Evolutionary conservation across 176 grass and related monocot genomes (phyloP).

Genomic region (Raddia distichophylla): DNA sequence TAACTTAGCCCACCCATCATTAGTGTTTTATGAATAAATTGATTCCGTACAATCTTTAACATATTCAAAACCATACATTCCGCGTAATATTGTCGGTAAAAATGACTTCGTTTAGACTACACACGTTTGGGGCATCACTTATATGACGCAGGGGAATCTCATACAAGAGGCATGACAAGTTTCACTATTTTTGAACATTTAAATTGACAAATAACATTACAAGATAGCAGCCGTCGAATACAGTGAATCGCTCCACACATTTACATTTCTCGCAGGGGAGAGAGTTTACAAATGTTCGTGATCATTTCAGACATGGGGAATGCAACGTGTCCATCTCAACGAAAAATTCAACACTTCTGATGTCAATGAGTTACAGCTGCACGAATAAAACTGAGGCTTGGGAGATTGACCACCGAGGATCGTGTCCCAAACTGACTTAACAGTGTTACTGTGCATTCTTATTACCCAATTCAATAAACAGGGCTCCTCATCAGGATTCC

Average conservation of each 20-base stretch:
- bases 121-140: too few relatives aligned
- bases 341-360: conserved; percentile 23
- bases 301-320: not conserved
- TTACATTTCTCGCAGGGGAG: not conserved
- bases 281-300: not conserved
- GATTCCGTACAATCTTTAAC: too few relatives aligned
- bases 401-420: not conserved
- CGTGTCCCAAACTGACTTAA: conserved; percentile 30
- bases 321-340: not conserved
- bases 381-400: conserved; percentile 16
- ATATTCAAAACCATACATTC: too few relatives aligned
- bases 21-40: too few relatives aligned
- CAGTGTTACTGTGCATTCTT: conserved; percentile 25
- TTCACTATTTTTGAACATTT: not conserved
- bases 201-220: not conserved
- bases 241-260: not conserved
- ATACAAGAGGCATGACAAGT: not conserved
- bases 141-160: not conserved
- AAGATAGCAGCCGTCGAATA: not conserved
- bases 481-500: not conserved
- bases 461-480: conserved; percentile 48
- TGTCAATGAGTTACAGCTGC: conserved; percentile 4
- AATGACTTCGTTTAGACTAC: too few relatives aligned
- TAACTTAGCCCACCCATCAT: too few relatives aligned
- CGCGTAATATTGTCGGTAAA: too few relatives aligned